Evolutionary conservation across 2,329 filamentous ascomycete species (phyloP).

Genomic region (Pseudopithomyces chartarum): DNA sequence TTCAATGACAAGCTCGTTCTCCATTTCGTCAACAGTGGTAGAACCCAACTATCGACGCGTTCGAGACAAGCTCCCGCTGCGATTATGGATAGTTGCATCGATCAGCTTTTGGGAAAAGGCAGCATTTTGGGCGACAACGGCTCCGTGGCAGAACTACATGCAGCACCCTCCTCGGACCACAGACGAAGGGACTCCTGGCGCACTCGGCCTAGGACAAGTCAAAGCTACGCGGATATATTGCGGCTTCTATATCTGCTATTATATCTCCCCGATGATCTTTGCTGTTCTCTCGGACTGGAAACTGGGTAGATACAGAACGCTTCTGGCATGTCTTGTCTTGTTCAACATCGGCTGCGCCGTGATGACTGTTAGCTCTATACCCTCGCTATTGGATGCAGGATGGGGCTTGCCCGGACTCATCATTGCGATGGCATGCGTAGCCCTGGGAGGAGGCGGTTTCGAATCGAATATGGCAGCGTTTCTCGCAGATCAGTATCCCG

Average conservation of each 20-base stretch:
- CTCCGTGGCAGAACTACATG: slow-evolving; percentile 51
- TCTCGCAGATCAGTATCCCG: slow-evolving; percentile 43
- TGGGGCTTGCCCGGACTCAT: slow-evolving; percentile 34
- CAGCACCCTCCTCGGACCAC: slow-evolving; percentile 36
- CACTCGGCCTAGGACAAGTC: slow-evolving; percentile 37
- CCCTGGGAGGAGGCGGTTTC: slow-evolving; percentile 46
- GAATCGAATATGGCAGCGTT: slow-evolving; percentile 44
- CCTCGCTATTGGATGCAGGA: slow-evolving; percentile 20
- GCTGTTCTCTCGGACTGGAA: slow-evolving; percentile 47
- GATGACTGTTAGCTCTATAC: slow-evolving; percentile 28
- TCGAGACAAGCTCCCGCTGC: slow-evolving; percentile 14
- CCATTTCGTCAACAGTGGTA: neutral
- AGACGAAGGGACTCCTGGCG: slow-evolving; percentile 41
- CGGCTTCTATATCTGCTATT: slow-evolving; percentile 61
- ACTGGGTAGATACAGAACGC: slow-evolving; percentile 46
- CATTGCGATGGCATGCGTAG: slow-evolving; percentile 43
- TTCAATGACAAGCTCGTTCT: neutral
- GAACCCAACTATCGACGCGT: slow-evolving; percentile 11
- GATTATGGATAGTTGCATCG: slow-evolving; percentile 17
- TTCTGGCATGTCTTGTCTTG: slow-evolving; percentile 37
- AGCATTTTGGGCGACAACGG: slow-evolving; percentile 24
- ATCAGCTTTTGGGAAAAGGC: slow-evolving; percentile 20
- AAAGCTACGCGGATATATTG: slow-evolving; percentile 59
- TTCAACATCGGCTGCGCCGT: slow-evolving; percentile 30
- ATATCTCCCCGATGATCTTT: slow-evolving; percentile 43